Percentiles rank a stretch among this genome's conserved stretches.
Evolutionary conservation across 352 stramenopile genomes (phyloP).

Genomic region (Phytophthora ramorum): DNA sequence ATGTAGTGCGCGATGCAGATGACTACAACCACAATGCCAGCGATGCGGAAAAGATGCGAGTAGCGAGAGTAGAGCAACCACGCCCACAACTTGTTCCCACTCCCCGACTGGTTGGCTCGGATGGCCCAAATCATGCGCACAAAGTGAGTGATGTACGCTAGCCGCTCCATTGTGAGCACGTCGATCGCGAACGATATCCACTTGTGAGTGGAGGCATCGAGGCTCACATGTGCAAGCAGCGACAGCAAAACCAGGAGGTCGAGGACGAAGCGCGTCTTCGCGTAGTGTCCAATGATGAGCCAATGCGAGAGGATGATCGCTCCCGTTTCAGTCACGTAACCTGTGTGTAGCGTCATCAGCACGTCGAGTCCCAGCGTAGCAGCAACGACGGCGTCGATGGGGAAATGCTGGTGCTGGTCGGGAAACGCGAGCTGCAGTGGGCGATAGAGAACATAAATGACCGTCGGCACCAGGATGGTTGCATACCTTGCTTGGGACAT

Average conservation of each 20-base stretch:
- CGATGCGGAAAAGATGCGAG: slow-evolving; percentile 49
- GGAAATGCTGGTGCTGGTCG: not conserved
- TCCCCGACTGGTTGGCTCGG: slow-evolving; percentile 19
- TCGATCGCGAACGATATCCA: slow-evolving; percentile 12
- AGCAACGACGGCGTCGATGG: slow-evolving; percentile 6
- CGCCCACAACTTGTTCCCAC: slow-evolving; percentile 32
- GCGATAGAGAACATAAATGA: slow-evolving; percentile 43
- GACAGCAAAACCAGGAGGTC: slow-evolving; percentile 28
- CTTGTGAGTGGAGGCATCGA: not conserved
- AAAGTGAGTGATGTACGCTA: slow-evolving; percentile 30
- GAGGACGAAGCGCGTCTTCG: slow-evolving; percentile 30
- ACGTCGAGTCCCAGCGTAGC: slow-evolving; percentile 33
- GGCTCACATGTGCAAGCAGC: slow-evolving; percentile 2
- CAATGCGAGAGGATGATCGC: slow-evolving; percentile 27
- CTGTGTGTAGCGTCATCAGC: slow-evolving; percentile 42
- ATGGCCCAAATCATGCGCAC: slow-evolving; percentile 39
- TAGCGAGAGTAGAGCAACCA: slow-evolving; percentile 54
- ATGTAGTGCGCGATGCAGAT: slow-evolving; percentile 58
- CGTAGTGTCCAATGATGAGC: slow-evolving; percentile 35
- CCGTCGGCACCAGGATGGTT: slow-evolving; percentile 31
- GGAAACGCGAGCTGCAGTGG: slow-evolving; percentile 51
- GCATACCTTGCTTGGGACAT: slow-evolving; percentile 33
- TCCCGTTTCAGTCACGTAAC: slow-evolving; percentile 36
- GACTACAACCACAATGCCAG: slow-evolving; percentile 43
- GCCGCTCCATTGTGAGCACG: slow-evolving; percentile 22